Conservation (phyloP, 225 moss, liverwort and hornwort species). For the Straminergon stramineum region DNA sequence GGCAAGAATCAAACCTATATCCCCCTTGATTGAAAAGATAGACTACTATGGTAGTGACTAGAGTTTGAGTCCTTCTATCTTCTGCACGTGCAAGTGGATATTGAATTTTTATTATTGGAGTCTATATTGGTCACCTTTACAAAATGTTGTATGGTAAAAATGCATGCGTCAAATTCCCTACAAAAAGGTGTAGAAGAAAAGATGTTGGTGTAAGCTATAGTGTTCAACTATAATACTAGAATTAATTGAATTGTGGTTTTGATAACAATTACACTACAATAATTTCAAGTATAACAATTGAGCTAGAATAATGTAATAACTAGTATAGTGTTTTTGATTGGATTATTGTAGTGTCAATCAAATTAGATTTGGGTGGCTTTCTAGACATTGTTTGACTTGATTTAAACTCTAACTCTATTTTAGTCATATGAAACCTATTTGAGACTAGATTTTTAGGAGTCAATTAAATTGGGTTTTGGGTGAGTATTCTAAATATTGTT, state of each 20-base stretch:
- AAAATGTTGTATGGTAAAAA: background rate
- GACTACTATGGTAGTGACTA: accelerated
- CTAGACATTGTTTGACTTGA: background rate
- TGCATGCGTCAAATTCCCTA: accelerated
- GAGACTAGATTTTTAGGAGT: background rate
- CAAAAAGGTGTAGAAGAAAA: background rate
- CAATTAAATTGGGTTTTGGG: background rate
- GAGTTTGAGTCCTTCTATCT: background rate
- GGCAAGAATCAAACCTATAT: background rate
- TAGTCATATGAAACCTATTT: background rate
- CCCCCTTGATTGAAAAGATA: background rate
- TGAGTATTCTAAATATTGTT: background rate
- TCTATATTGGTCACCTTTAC: background rate
- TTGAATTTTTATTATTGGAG: background rate
- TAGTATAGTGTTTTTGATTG: background rate
- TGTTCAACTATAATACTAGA: background rate
- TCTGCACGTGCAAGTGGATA: background rate
- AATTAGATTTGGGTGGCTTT: background rate
- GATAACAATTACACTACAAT: background rate
- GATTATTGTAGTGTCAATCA: background rate
- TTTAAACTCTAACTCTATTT: background rate
- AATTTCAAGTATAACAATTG: background rate
- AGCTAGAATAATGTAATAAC: background rate
- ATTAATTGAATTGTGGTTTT: background rate
- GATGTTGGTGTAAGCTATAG: background rate